Percentiles rank a stretch among this genome's conserved stretches.
These are phyloP conservation scores for Austroboletus novae-zelandiae DNA, from an alignment of 1,284 basidiomycete genomes.

Conservation along the genomic window DNA sequence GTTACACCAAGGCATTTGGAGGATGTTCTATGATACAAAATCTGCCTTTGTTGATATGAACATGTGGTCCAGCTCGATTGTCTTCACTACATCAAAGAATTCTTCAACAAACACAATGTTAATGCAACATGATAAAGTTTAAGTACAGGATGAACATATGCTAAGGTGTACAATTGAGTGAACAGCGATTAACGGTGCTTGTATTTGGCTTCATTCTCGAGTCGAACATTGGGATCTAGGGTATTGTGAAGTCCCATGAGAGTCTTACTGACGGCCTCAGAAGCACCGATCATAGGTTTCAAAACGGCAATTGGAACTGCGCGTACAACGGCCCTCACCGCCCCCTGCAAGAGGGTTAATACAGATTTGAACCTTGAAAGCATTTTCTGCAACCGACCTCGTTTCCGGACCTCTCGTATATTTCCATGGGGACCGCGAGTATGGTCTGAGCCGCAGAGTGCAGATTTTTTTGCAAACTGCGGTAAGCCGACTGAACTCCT, in stretches of 20 bases:
- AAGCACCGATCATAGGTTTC: constrained; percentile 95
- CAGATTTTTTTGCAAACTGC: constrained; percentile 79
- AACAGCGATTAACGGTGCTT: constrained; percentile 57
- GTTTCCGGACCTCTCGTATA: constrained; percentile 88
- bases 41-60: not conserved
- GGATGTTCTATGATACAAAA: too few relatives aligned
- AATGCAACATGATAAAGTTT: not conserved
- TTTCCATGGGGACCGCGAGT: constrained; percentile 97
- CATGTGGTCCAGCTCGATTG: not conserved
- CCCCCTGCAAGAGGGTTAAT: constrained; percentile 54
- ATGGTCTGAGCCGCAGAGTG: constrained; percentile 97
- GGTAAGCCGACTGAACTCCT: constrained; percentile 89
- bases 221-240: constrained; percentile 75
- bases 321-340: constrained; percentile 88
- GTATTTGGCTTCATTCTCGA: constrained; percentile 87
- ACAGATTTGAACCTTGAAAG: not conserved
- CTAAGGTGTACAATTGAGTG: constrained; percentile 18
- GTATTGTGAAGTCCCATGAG: constrained; percentile 89
- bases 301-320: constrained; percentile 96
- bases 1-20: constrained; percentile 28
- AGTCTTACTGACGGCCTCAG: constrained; percentile 94
- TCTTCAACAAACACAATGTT: not conserved
- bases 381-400: constrained; percentile 54
- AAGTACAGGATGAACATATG: constrained; percentile 17
- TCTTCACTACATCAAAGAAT: not conserved